Evolutionary conservation across 2,329 filamentous ascomycete species (phyloP), one percentile per base, ranked within the genome.

Genomic region (Penicillium carneum): DNA sequence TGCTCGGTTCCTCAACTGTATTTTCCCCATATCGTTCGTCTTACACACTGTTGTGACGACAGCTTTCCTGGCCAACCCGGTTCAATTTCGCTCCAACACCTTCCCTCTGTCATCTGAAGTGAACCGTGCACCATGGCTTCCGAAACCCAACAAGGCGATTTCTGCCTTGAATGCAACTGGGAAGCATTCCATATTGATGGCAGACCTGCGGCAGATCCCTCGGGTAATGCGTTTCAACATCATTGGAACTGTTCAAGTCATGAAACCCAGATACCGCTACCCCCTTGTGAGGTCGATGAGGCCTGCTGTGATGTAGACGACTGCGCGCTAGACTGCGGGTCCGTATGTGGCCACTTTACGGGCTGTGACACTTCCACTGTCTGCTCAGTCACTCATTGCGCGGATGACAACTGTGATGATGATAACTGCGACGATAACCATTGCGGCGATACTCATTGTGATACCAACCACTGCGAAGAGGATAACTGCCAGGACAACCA

Each of bases 111-210:
- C 53, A 51, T 46, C 46, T 60, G 36, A 59, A 49, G 56, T 57
- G 57, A 56, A 52, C 53, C 52, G 57, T 64, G 18, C 67, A 71
- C 59, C 57, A 78, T 77, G 76, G 66, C 70, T 52, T 68, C 72
- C 57, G 72, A 74, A 64, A 60, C 70, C 49, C 70, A 71, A 56
- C 64, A 66, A 45, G 70, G 72, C 51, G 72, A 76, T 55, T 78
- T 75, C 63, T 80, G 78, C 63, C 72, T 80, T 26, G 77, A 78
- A 67, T 80, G 77, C 61, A 76, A 77, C 46, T 80, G 77, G 77
- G 74, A 79, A 49, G 67, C 71, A 3, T 76, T 79, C 41, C 72
- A 76, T 62, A 72, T 78, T 41, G 73, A 75, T 58, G 69, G 71
- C 8, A 73, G 74, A 63, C 64, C 70, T 41, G 51, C 72, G 23